phyloP scores from a whole-genome alignment of 2,329 filamentous ascomycete genomes.

The Ophioceras dolichostomum region DNA sequence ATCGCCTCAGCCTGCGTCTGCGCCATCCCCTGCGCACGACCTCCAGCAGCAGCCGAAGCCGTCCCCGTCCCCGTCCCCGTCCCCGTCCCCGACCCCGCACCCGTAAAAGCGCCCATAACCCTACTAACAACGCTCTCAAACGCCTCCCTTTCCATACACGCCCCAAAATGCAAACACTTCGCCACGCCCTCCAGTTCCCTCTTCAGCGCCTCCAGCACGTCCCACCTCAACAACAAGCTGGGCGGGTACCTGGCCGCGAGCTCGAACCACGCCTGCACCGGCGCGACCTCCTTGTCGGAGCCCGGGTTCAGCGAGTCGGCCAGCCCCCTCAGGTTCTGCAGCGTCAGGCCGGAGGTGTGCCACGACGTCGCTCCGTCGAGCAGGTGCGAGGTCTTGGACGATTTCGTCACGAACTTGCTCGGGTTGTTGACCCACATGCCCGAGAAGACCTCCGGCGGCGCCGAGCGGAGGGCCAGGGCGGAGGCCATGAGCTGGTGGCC shows the following conservation, averaged over 20 bases:
- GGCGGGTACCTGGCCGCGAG: conserved; percentile 27
- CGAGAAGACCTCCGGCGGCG: conserved; percentile 20
- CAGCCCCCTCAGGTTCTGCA: conserved; percentile 29
- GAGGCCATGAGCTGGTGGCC: conserved; percentile 33
- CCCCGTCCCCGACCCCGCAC: neutral
- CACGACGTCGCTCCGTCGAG: conserved; percentile 17
- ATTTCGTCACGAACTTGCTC: neutral
- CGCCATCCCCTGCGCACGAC: too few species aligned
- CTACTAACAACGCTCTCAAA: conserved; percentile 33
- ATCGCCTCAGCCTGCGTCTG: too few species aligned
- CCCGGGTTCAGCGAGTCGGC: conserved; percentile 28
- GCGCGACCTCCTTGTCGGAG: conserved; percentile 29
- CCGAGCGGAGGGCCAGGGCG: conserved; percentile 26
- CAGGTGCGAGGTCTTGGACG: conserved; percentile 11
- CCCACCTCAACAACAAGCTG: conserved; percentile 20
- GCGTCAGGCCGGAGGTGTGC: conserved; percentile 25
- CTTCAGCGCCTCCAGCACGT: conserved; percentile 24
- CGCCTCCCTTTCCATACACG: conserved; percentile 28
- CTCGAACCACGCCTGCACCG: conserved; percentile 44
- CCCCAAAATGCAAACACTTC: conserved; percentile 33
- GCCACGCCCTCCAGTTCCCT: conserved; percentile 29
- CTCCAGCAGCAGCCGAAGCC: too few species aligned
- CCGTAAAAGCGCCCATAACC: conserved; percentile 20
- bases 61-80: too few species aligned
- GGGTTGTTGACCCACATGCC: conserved; percentile 3